phyloP scores from a whole-genome alignment of 805 yeast genomes.

The Kregervanrija delftensis region DNA sequence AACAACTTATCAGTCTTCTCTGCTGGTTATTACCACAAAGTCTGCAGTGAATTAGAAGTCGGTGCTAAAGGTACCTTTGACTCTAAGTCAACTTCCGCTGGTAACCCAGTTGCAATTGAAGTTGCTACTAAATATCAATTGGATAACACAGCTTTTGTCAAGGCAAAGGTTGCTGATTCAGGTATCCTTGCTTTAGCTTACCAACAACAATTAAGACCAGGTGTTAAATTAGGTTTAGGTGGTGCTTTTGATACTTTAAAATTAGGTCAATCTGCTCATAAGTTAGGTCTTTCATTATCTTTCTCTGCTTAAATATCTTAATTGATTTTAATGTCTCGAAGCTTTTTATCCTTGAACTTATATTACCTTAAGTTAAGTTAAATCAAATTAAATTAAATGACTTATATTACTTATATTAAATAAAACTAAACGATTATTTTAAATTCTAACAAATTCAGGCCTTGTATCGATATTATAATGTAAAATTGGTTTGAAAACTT shows the following conservation, averaged over 20 bases:
- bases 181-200: conserved; percentile 92
- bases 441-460: conserved; percentile 56
- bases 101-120: conserved; percentile 83
- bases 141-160: conserved; percentile 83
- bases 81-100: conserved; percentile 64
- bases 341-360: too few relatives aligned
- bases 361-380: too few relatives aligned
- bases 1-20: conserved; percentile 83
- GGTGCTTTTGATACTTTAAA: conserved; percentile 94
- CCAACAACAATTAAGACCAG: conserved; percentile 92
- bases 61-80: conserved; percentile 98
- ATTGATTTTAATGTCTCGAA: neutral
- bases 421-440: neutral
- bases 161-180: conserved; percentile 94
- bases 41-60: conserved; percentile 84
- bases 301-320: conserved; percentile 67
- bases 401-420: too few relatives aligned
- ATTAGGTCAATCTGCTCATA: conserved; percentile 94
- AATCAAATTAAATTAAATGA: too few relatives aligned
- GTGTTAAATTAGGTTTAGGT: conserved; percentile 96
- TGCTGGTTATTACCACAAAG: conserved; percentile 96
- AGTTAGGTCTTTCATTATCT: conserved; percentile 91
- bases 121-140: conserved; percentile 92
- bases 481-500: conserved; percentile 64
- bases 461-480: conserved; percentile 37